Conservation (phyloP, 805 yeast genomes). For the Saturnispora sekii region DNA sequence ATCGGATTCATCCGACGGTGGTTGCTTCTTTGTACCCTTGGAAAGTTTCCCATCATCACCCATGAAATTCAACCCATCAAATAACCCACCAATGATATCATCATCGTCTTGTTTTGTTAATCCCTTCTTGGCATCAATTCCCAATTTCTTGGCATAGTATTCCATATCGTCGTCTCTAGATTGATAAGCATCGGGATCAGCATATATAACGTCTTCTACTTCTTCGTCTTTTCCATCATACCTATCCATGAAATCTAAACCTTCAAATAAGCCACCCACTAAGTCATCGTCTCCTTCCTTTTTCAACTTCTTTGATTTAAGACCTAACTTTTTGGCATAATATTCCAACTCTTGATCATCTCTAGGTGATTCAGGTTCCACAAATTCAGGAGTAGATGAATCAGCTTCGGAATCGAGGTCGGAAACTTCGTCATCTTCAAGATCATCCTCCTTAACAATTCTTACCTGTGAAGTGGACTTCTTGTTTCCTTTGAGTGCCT, state of each 20-base stretch:
- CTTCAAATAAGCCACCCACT: slow-evolving; percentile 74
- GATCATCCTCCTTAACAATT: slow-evolving; percentile 23
- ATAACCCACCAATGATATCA: slow-evolving; percentile 69
- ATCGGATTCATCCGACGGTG: not conserved
- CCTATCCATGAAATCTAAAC: slow-evolving; percentile 37
- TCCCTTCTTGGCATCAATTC: slow-evolving; percentile 49
- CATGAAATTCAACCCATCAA: slow-evolving; percentile 52
- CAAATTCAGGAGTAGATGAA: not conserved
- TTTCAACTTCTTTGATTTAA: slow-evolving; percentile 45
- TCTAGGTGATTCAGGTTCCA: slow-evolving; percentile 4
- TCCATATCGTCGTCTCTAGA: slow-evolving; percentile 51
- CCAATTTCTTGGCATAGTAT: slow-evolving; percentile 76
- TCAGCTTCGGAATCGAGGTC: slow-evolving; percentile 14
- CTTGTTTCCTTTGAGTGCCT: slow-evolving; percentile 30
- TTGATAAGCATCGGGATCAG: slow-evolving; percentile 7
- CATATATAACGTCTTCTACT: not conserved
- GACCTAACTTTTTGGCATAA: slow-evolving; percentile 74
- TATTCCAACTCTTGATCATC: slow-evolving; percentile 75
- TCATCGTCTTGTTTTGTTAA: slow-evolving; percentile 50
- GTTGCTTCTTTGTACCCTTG: slow-evolving; percentile 10
- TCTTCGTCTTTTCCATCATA: slow-evolving; percentile 19
- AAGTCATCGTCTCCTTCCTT: slow-evolving; percentile 60
- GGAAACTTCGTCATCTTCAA: slow-evolving; percentile 20
- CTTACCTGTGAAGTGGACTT: slow-evolving; percentile 16
- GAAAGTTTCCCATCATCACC: slow-evolving; percentile 11